Evolutionary conservation across 129 eudicot species (phyloP).

Genomic region (Flaveria bidentis): DNA sequence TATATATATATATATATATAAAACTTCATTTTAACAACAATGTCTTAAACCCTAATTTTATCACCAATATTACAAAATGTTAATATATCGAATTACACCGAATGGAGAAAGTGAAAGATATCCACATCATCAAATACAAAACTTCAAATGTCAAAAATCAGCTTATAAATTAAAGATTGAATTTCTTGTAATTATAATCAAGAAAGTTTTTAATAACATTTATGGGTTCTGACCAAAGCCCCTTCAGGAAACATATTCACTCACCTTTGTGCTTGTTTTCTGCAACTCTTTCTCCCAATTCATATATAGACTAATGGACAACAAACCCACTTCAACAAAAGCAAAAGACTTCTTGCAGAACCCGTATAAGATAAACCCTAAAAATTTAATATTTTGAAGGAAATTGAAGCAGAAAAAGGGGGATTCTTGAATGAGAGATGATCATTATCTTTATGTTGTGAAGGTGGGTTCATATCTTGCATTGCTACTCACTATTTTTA

Average conservation of each 20-base stretch:
- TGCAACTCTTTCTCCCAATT: constrained; percentile 14
- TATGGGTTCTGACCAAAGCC: constrained; percentile 23
- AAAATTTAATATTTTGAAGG: constrained; percentile 8
- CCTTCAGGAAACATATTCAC: constrained; percentile 31
- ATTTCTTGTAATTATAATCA: constrained; percentile 10
- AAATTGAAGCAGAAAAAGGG: constrained; percentile 24
- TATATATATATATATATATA: too few species aligned
- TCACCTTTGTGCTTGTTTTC: constrained; percentile 26
- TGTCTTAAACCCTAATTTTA: not conserved
- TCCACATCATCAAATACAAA: constrained; percentile 14
- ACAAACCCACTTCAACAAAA: constrained; percentile 21
- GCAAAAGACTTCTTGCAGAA: not conserved
- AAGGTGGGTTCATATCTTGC: constrained; percentile 39
- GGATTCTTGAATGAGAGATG: constrained; percentile 26
- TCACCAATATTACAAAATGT: not conserved
- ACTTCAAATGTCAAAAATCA: constrained; percentile 1
- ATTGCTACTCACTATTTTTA: not conserved
- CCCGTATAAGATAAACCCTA: not conserved
- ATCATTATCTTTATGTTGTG: not conserved
- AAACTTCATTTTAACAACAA: not conserved
- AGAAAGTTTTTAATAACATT: constrained; percentile 22
- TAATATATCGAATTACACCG: not conserved
- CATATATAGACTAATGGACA: constrained; percentile 14
- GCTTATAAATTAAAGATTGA: not conserved
- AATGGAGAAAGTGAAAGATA: constrained; percentile 17